Percentiles rank a stretch among this genome's conserved stretches.
Evolutionary conservation across 805 yeast species (phyloP).

Genomic region (Wickerhamomyces queroliae): DNA sequence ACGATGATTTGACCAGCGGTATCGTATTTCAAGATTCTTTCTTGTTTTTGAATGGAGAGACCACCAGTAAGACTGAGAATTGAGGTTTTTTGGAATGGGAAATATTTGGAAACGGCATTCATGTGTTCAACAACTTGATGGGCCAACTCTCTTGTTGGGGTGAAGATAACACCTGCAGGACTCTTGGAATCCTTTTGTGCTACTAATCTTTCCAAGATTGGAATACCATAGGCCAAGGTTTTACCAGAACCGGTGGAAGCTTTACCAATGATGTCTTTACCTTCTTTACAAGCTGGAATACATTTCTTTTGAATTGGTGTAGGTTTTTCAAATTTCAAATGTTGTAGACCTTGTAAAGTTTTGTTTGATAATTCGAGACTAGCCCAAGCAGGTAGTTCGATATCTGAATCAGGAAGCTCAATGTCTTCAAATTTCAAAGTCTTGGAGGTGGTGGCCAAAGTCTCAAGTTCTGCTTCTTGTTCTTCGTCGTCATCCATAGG

Average conservation of each 20-base stretch:
- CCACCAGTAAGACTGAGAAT: conserved; percentile 91
- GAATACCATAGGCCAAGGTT: conserved; percentile 92
- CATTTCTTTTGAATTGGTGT: conserved; percentile 78
- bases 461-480: conserved; percentile 18
- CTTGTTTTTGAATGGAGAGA: conserved; percentile 88
- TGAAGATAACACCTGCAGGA: conserved; percentile 76
- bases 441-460: background rate
- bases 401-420: conserved; percentile 28
- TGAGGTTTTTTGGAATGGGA: conserved; percentile 47
- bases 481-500: conserved; percentile 10
- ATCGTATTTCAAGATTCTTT: conserved; percentile 58
- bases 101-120: conserved; percentile 43
- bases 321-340: conserved; percentile 58
- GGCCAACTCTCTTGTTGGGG: conserved; percentile 96
- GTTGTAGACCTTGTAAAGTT: conserved; percentile 55
- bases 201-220: conserved; percentile 68
- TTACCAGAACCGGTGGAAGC: conserved; percentile 99
- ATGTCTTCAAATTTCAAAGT: conserved; percentile 23
- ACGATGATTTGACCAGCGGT: conserved; percentile 74
- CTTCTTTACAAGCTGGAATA: conserved; percentile 68
- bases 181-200: conserved; percentile 23
- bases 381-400: conserved; percentile 60
- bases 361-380: conserved; percentile 42
- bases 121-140: conserved; percentile 88
- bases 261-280: conserved; percentile 85